phyloP scores from a whole-genome alignment of 768 basidiomycete genomes.

The Floccularia luteovirens region DNA sequence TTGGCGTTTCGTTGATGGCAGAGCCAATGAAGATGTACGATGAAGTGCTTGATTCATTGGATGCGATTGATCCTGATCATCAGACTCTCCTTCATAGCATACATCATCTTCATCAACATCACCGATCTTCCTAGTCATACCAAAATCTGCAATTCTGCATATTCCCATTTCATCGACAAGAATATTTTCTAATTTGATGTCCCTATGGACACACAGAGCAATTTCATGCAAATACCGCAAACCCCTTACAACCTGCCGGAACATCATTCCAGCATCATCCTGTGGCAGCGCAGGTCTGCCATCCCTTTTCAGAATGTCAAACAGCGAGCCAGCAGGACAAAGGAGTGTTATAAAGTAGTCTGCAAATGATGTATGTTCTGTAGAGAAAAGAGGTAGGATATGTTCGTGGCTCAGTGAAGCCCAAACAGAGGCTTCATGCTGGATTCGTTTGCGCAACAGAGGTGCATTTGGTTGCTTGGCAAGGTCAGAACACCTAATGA shows the following conservation, averaged over 20 bases:
- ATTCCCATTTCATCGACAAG: constrained; percentile 83
- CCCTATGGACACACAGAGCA: constrained; percentile 78
- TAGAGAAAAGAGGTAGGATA: constrained; percentile 75
- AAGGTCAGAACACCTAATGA: constrained; percentile 56
- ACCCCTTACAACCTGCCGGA: constrained; percentile 79
- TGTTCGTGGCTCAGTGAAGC: constrained; percentile 75
- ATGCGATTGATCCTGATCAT: constrained; percentile 13
- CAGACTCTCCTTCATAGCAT: constrained; percentile 17
- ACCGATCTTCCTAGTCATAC: constrained; percentile 65
- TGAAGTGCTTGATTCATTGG: constrained; percentile 16
- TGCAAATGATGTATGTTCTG: constrained; percentile 48
- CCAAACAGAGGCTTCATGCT: constrained; percentile 72
- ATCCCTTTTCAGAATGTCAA: constrained; percentile 72
- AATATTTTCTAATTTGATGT: constrained; percentile 96
- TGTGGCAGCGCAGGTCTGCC: constrained; percentile 61
- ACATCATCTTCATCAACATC: constrained; percentile 33
- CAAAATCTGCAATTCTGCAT: constrained; percentile 85
- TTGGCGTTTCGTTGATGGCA: constrained; percentile 18
- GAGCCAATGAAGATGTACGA: constrained; percentile 31
- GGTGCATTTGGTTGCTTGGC: constrained; percentile 42
- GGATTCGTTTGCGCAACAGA: constrained; percentile 45
- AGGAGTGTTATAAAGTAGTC: constrained; percentile 79
- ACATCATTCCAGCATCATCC: constrained; percentile 80
- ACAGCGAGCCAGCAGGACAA: constrained; percentile 81
- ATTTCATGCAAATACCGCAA: constrained; percentile 78